These are phyloP conservation scores for Cryomyces minteri DNA, from an alignment of 495 filamentous ascomycete species.

Conservation along the genomic window DNA sequence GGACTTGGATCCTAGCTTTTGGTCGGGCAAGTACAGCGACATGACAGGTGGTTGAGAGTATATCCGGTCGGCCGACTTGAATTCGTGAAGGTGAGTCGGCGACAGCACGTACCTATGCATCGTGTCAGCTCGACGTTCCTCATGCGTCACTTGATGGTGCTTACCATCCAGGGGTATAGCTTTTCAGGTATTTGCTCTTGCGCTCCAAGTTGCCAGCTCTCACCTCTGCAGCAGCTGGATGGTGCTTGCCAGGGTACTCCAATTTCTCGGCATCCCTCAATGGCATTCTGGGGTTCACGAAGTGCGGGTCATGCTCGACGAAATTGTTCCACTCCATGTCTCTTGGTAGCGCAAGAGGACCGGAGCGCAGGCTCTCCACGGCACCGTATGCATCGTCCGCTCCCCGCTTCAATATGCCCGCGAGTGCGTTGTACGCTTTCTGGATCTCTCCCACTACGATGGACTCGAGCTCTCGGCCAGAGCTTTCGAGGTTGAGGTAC, in stretches of 20 bases:
- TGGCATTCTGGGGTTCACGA: slow-evolving; percentile 72
- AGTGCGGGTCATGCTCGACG: slow-evolving; percentile 62
- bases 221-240: slow-evolving; percentile 73
- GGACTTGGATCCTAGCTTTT: slow-evolving; percentile 88
- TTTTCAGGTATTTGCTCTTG: slow-evolving; percentile 98
- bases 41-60: slow-evolving; percentile 66
- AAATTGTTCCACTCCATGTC: slow-evolving; percentile 84
- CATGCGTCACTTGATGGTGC: slow-evolving; percentile 17
- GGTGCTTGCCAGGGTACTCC: slow-evolving; percentile 81
- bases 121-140: no score
- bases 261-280: slow-evolving; percentile 67
- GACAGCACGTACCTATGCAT: slow-evolving; percentile 74
- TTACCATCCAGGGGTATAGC: slow-evolving; percentile 91
- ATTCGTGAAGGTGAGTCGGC: slow-evolving; percentile 92
- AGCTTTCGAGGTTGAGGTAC: slow-evolving; percentile 85
- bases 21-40: slow-evolving; percentile 87
- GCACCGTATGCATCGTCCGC: slow-evolving; percentile 62
- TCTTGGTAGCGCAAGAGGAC: slow-evolving; percentile 75
- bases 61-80: slow-evolving; percentile 71
- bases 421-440: slow-evolving; percentile 86
- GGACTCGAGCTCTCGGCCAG: slow-evolving; percentile 81
- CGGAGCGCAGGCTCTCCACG: slow-evolving; percentile 63
- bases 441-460: slow-evolving; percentile 96
- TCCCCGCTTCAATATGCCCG: slow-evolving; percentile 75
- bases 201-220: slow-evolving; percentile 81